Evolutionary conservation across 495 filamentous ascomycete genomes (phyloP), one percentile per base, ranked within the genome.

Genomic region (Bombardia bombarda): DNA sequence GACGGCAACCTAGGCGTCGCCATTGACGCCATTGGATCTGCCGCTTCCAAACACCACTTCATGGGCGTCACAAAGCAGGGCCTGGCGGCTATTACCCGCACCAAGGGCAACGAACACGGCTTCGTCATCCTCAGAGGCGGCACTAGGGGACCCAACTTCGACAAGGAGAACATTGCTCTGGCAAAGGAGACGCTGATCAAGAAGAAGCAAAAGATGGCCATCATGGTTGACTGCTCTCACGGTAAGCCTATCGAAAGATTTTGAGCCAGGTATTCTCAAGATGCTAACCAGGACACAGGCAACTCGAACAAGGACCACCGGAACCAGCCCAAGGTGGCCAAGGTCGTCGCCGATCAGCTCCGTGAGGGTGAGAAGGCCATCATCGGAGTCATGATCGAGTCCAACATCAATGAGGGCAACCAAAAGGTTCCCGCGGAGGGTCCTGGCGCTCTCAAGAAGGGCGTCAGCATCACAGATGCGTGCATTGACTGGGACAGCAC

Each of bases 51-150:
- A 53, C 92, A 98, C 67, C 88, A 93, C 65, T 98, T 98, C 75
- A 87, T 98, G 75, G 90, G 90, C 63, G 93, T 98, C 32, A 98
- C 93, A n/a, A 98, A 97, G 73, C 88, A 95, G 63, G 92, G 92
- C 24, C 73, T 97, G 43, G 92, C 92, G 9, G 87, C 92, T 24
- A 98, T 98, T 53, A 96, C 90, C 26, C 78, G 86, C 53, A 98
- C 92, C 3, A 75, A 69, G 17, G 92, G 92, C 21, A 98, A 98
- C 62, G 84, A 95, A 66, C 86, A 98, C 58, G 90, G 93, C 48
- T 98, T 98, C 55, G 87, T 97, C 9, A 96, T 98, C 55, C 72
- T 98, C 40, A 78, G 92, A 38, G 92, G 92, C 40, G 92, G 92
- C 21, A 86, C 77, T 50, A 86, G 78, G 65, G 93, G 93, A n/a